These are phyloP conservation scores for Daphne laureola DNA, from an alignment of 441 rosid species.

Conservation along the genomic window DNA sequence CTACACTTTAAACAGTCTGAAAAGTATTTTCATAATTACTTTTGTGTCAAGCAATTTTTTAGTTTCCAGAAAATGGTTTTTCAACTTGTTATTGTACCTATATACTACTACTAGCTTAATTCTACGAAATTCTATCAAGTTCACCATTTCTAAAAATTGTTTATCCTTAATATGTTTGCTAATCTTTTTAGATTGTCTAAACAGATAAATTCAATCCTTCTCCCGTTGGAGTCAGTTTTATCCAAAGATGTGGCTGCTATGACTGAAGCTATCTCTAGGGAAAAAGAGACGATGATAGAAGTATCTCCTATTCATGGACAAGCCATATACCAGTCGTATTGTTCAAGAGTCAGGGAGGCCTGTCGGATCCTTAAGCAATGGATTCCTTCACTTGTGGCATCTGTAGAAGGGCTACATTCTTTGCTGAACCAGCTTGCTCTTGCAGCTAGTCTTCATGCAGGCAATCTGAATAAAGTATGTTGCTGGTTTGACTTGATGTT, in stretches of 20 bases:
- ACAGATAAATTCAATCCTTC: slow-evolving; percentile 79
- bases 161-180: too few relatives aligned
- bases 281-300: slow-evolving; percentile 72
- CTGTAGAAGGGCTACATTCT: slow-evolving; percentile 62
- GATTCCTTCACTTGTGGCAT: slow-evolving; percentile 47
- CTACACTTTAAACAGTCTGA: slow-evolving; percentile 12
- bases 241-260: slow-evolving; percentile 89
- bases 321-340: slow-evolving; percentile 86
- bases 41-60: not conserved
- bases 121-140: too few relatives aligned
- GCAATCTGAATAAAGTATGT: slow-evolving; percentile 76
- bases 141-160: too few relatives aligned
- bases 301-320: slow-evolving; percentile 89
- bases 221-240: slow-evolving; percentile 70
- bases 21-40: slow-evolving; percentile 18
- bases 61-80: too few relatives aligned
- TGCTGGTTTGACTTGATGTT: slow-evolving; percentile 14
- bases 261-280: slow-evolving; percentile 74
- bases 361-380: slow-evolving; percentile 55
- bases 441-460: slow-evolving; percentile 88
- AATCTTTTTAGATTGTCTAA: slow-evolving; percentile 2
- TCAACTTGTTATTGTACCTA: not conserved
- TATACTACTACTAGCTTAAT: too few relatives aligned
- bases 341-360: slow-evolving; percentile 73
- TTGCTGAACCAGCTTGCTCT: slow-evolving; percentile 74